Conservation (phyloP, 2,329 filamentous ascomycete genomes). For the Sclerotinia borealis region DNA sequence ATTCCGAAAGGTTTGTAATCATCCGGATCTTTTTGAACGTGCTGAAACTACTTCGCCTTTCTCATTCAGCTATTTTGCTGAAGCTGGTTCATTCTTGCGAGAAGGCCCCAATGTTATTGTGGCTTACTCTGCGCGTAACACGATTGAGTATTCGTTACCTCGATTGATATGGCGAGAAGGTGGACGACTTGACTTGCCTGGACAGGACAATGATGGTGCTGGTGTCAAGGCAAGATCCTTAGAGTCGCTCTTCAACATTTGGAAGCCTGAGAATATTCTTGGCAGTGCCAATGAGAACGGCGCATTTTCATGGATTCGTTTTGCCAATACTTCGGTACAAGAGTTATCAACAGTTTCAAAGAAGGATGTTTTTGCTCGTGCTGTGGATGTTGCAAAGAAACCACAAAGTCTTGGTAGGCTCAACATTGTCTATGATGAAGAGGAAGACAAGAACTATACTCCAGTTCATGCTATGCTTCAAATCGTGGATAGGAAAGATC, state of each 20-base stretch:
- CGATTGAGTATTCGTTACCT: conserved; percentile 80
- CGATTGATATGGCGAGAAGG: conserved; percentile 74
- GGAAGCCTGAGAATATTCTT: conserved; percentile 71
- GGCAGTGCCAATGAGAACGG: conserved; percentile 54
- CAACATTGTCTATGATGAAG: conserved; percentile 64
- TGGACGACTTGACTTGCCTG: conserved; percentile 68
- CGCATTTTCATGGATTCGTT: conserved; percentile 84
- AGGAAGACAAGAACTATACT: conserved; percentile 54
- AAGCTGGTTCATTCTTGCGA: conserved; percentile 90
- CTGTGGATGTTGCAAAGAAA: conserved; percentile 51
- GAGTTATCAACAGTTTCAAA: conserved; percentile 68
- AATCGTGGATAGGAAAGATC: conserved; percentile 65
- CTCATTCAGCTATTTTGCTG: conserved; percentile 79
- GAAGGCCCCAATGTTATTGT: conserved; percentile 77
- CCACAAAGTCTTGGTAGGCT: conserved; percentile 58
- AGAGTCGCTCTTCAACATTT: conserved; percentile 82
- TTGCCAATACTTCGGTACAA: conserved; percentile 67
- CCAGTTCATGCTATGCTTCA: conserved; percentile 77
- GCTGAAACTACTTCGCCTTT: conserved; percentile 86
- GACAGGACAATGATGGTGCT: conserved; percentile 65
- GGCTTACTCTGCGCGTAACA: conserved; percentile 78
- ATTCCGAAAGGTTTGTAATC: conserved; percentile 98
- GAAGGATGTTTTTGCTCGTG: conserved; percentile 66
- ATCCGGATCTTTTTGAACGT: conserved; percentile 93
- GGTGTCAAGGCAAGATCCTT: conserved; percentile 78